Percentiles rank a stretch among this genome's conserved stretches.
These are phyloP conservation scores for Rhizopus sp. DNA, from an alignment of 371 early-diverging fungal species.

Conservation along the genomic window DNA sequence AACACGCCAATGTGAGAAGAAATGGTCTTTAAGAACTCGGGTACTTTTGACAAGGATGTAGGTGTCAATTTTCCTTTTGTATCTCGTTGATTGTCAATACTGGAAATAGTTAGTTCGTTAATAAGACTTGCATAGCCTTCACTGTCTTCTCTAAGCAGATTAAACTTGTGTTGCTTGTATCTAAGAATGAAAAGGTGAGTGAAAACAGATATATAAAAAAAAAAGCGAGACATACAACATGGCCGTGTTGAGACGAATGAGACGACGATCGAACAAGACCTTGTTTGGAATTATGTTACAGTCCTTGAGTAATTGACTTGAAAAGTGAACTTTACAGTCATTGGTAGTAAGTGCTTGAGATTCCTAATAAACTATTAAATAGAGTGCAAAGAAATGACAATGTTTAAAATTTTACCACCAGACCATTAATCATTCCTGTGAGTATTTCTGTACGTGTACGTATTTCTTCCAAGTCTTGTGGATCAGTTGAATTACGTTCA, in stretches of 20 bases:
- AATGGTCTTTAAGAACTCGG: constrained; percentile 45
- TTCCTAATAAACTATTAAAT: constrained; percentile 11
- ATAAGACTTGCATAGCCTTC: constrained; percentile 88
- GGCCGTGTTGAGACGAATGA: constrained; percentile 68
- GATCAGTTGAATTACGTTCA: constrained; percentile 26
- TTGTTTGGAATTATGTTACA: constrained; percentile 53
- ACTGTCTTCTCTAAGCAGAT: constrained; percentile 83
- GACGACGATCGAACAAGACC: constrained; percentile 51
- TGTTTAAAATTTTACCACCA: constrained; percentile 23
- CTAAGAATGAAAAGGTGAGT: constrained; percentile 19
- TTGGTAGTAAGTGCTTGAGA: constrained; percentile 19
- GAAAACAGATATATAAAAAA: not conserved
- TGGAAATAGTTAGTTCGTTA: constrained; percentile 56
- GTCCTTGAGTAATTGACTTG: constrained; percentile 51
- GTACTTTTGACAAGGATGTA: constrained; percentile 40
- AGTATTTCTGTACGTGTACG: constrained; percentile 20
- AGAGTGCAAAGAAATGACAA: too few species aligned
- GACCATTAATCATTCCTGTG: constrained; percentile 34
- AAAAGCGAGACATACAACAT: constrained; percentile 52
- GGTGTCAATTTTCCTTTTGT: constrained; percentile 27
- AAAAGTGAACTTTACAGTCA: constrained; percentile 38
- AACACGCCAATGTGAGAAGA: constrained; percentile 72
- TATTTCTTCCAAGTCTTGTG: constrained; percentile 9
- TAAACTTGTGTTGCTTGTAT: constrained; percentile 92
- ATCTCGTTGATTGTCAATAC: constrained; percentile 36